Evolutionary conservation across 78 protist species (phyloP), one percentile per base, ranked within the genome.

Genomic region (Monosiga brevicollis): DNA sequence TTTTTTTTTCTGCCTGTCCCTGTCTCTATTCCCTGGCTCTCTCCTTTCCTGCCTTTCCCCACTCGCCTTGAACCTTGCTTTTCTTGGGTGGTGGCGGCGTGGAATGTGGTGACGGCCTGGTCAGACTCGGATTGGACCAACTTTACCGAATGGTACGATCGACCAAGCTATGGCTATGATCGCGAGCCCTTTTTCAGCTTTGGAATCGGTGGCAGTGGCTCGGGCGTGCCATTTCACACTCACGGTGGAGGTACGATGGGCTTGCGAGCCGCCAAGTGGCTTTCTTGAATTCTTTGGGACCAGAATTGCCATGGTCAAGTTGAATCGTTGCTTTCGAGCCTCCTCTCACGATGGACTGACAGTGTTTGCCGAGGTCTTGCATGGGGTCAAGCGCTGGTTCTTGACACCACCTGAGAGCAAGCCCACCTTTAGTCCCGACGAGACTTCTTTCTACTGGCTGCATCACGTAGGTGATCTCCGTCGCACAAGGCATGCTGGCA

Each of bases 201-300:
- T 43, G 85, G 85, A 29, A 11, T 82, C 15, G 85, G 79, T 11
- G 79, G 43, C 11, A 23, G 43, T 1, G 85, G 85, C 39, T 71
- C 78, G n/a, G 85, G 85, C 10, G 85, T 82, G 9, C 85, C 85
- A 25, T 82, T 71, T 54, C 85, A 82, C 85, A 82, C 85, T 32
- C 85, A 82, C 85, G 85, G 85, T 34, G 71, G 29, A 49, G 62
- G 62, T 49, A 15, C 15, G 62, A n/a, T n/a, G n/a, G n/a, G n/a
- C n/a, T n/a, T n/a, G n/a, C n/a, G n/a, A n/a, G n/a, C n/a, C n/a
- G n/a, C n/a, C n/a, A n/a, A n/a, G n/a, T n/a, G n/a, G n/a, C n/a
- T n/a, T n/a, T n/a, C n/a, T n/a, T n/a, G n/a, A n/a, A n/a, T n/a
- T n/a, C n/a, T n/a, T n/a, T n/a, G n/a, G n/a, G n/a, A n/a, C n/a